Percentiles rank a stretch among this genome's conserved stretches.
phyloP scores from a whole-genome alignment of 2,329 filamentous ascomycete species.

The Neonectria neomacrospora region DNA sequence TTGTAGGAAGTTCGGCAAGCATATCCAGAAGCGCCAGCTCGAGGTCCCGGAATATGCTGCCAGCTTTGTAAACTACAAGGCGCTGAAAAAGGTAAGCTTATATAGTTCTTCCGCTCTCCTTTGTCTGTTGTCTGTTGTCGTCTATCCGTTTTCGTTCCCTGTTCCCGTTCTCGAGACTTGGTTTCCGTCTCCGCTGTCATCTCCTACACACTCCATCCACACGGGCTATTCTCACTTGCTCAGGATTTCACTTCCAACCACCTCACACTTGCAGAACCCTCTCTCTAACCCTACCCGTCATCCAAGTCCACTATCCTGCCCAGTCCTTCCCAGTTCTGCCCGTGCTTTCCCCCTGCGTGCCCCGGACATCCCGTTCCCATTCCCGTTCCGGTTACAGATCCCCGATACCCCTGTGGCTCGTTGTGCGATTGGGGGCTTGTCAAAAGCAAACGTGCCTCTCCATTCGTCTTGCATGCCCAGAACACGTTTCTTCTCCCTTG shows the following conservation, averaged over 20 bases:
- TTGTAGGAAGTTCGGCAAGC: conserved; percentile 98
- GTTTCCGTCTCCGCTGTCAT: conserved; percentile 38
- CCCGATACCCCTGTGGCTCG: conserved; percentile 27
- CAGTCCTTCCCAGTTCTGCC: conserved; percentile 1
- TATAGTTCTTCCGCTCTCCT: conserved; percentile 29
- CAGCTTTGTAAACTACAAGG: conserved; percentile 99
- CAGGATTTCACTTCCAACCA: conserved; percentile 17
- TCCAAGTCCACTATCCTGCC: conserved; percentile 5
- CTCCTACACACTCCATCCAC: conserved; percentile 28
- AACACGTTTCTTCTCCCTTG: conserved; percentile 36
- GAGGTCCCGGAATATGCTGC: conserved; percentile 99
- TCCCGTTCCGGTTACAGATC: conserved; percentile 29
- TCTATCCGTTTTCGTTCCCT: conserved; percentile 12
- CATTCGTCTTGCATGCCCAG: conserved; percentile 32
- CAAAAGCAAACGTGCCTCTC: conserved; percentile 36
- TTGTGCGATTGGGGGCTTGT: conserved; percentile 33
- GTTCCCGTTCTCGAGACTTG: conserved; percentile 6
- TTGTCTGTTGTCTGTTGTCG: conserved; percentile 20
- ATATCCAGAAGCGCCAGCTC: conserved; percentile 98
- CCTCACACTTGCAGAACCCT: conserved; percentile 4
- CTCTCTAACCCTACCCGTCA: conserved; percentile 1
- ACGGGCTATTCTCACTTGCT: conserved; percentile 14
- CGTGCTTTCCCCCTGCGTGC: not conserved
- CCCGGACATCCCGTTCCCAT: conserved; percentile 24
- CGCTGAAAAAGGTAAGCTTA: conserved; percentile 87